Evolutionary conservation across 345 rosid species (phyloP).

Genomic region (Iberis pinnata): DNA sequence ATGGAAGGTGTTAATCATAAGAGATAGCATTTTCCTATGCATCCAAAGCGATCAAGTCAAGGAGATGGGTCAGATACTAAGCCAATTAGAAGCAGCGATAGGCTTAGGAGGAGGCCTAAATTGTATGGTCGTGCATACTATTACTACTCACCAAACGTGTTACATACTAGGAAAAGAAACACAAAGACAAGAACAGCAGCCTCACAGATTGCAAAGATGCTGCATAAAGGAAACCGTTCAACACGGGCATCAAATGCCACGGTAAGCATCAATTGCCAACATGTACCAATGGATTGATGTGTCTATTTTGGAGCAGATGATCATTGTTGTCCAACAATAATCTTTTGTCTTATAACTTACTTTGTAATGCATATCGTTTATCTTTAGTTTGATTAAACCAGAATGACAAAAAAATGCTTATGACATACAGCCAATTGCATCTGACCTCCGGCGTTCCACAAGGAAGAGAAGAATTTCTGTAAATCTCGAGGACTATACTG

Average conservation of each 20-base stretch:
- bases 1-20: conserved; percentile 41
- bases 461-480: conserved; percentile 83
- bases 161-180: conserved; percentile 63
- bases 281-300: no score
- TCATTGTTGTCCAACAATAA: neutral
- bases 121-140: conserved; percentile 47
- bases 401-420: conserved; percentile 24
- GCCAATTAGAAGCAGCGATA: conserved; percentile 89
- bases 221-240: conserved; percentile 55
- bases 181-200: conserved; percentile 89
- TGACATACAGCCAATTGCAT: conserved; percentile 50
- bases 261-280: conserved; percentile 38
- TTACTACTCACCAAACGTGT: conserved; percentile 55
- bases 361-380: conserved; percentile 1
- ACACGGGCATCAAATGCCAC: conserved; percentile 45
- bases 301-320: neutral
- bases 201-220: conserved; percentile 80
- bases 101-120: conserved; percentile 90
- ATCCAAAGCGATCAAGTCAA: conserved; percentile 71
- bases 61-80: conserved; percentile 76
- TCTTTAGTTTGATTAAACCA: conserved; percentile 20
- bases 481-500: conserved; percentile 72
- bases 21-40: conserved; percentile 57
- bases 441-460: conserved; percentile 93
- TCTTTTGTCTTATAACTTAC: neutral